Evolutionary conservation across 169 alveolate genomes (phyloP).

Genomic region (Plasmodium inui): DNA sequence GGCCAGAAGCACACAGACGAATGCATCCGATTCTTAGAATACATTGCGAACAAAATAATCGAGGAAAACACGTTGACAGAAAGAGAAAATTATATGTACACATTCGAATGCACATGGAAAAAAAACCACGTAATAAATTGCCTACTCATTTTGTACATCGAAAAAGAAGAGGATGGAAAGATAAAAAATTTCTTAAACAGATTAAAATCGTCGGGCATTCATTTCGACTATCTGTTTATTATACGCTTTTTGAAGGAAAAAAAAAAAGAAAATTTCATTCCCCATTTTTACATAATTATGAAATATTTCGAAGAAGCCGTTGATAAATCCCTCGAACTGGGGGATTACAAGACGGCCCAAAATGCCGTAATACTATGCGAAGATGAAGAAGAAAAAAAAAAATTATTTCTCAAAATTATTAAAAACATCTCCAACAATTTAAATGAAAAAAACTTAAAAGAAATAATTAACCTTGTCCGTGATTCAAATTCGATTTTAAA

Average conservation of each 20-base stretch:
- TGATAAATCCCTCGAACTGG: slow-evolving; percentile 66
- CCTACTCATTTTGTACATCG: slow-evolving; percentile 63
- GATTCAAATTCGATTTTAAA: slow-evolving; percentile 72
- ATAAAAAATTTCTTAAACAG: slow-evolving; percentile 42
- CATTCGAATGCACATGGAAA: slow-evolving; percentile 75
- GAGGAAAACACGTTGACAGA: slow-evolving; percentile 51
- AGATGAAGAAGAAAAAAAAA: slow-evolving; percentile 77
- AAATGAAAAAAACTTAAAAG: slow-evolving; percentile 68
- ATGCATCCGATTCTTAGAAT: slow-evolving; percentile 64
- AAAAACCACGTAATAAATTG: slow-evolving; percentile 66
- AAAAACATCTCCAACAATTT: slow-evolving; percentile 68
- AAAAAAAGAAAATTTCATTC: slow-evolving; percentile 72
- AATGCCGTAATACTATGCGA: slow-evolving; percentile 65
- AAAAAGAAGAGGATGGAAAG: slow-evolving; percentile 59
- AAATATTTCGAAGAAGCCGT: slow-evolving; percentile 76
- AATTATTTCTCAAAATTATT: slow-evolving; percentile 69
- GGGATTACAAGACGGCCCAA: slow-evolving; percentile 63
- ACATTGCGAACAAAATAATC: slow-evolving; percentile 39
- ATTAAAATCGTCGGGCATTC: slow-evolving; percentile 49
- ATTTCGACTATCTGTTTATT: slow-evolving; percentile 72
- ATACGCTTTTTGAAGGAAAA: slow-evolving; percentile 72
- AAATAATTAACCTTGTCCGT: slow-evolving; percentile 62
- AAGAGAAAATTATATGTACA: slow-evolving; percentile 68
- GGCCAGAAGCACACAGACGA: slow-evolving; percentile 31
- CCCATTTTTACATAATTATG: slow-evolving; percentile 71